Percentiles rank a stretch among this genome's conserved stretches.
Evolutionary conservation across 441 rosid species (phyloP).

Genomic region (Mallotus japonicus): DNA sequence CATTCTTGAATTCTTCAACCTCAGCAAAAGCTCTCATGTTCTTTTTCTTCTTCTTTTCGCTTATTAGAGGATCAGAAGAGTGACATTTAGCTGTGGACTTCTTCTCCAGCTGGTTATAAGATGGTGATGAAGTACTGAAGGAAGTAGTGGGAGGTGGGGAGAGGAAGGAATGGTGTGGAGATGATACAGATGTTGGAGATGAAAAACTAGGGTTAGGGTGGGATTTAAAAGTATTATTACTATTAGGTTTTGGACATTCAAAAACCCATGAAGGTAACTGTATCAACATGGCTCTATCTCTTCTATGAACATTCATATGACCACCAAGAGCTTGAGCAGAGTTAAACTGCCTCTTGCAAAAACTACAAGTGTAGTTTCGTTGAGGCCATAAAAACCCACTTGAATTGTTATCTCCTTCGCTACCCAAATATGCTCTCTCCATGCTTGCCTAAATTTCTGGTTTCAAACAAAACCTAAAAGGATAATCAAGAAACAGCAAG

Average conservation of each 20-base stretch:
- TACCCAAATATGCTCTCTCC: constrained; percentile 31
- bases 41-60: constrained; percentile 28
- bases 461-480: constrained; percentile 16
- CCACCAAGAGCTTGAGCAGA: constrained; percentile 95
- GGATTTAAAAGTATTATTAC: constrained; percentile 2
- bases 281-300: constrained; percentile 75
- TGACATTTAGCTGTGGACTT: constrained; percentile 12
- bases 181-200: constrained; percentile 20
- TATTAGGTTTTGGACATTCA: constrained; percentile 32
- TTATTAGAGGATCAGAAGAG: constrained; percentile 4
- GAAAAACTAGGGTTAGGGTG: constrained; percentile 27
- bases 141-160: constrained; percentile 12
- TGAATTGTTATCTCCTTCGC: constrained; percentile 33
- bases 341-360: constrained; percentile 68
- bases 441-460: constrained; percentile 21
- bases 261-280: constrained; percentile 57
- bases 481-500: not conserved
- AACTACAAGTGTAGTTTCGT: constrained; percentile 62
- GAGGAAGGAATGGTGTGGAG: constrained; percentile 20
- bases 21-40: constrained; percentile 18
- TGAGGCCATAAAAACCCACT: constrained; percentile 53
- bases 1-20: constrained; percentile 17
- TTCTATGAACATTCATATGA: constrained; percentile 82
- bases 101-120: constrained; percentile 9
- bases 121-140: constrained; percentile 16